Base-by-base conservation (phyloP, 805 yeast species). In the Lipomyces mesembrius region DNA sequence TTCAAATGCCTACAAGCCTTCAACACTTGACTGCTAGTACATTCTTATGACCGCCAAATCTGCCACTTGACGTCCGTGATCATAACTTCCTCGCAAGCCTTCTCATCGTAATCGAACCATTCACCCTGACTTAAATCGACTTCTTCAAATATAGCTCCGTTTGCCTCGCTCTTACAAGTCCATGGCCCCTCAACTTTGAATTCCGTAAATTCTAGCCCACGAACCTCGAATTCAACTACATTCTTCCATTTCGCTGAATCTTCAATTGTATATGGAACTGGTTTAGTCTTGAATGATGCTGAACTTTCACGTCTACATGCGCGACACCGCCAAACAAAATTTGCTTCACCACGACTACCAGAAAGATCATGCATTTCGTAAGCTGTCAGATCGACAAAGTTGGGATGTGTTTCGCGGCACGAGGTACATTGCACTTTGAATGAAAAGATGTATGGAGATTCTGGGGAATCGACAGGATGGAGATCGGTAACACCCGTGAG, bases 71-170 rank as follows among this genome's bases (percentile, higher is more conserved):
- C 81, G 2, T 91, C 93, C 0, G 90, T 87, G 17, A 95, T 84
- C 27, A 93, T 86, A 22, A 92, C 97, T 77, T 94, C 98, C 55
- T 81, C 85, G 12, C 86, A 85, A 7, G 89, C 88, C 71, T 87
- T 85, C 64, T 95, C 98, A 76, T 95, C 98, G 75, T 93, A 95
- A 74, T 95, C 99, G 75, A 88, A 95, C 93, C 97, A 93, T 75
- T 95, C 98, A 62, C 85, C 87, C 32, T 91, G 97, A 49, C 82
- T 84, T 35, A 92, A 79, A 64, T 89, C 95, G 32, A 92, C 84
- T 35, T 89, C 91, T 5, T 75, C 74, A 74, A 90, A 91, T 62
- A 75, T 77, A 9, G 89, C 81, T 12, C 79, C 77, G 2, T 85
- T 76, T 14, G 84, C 87, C 5, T 78, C 81, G 12, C 90, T 90